Base-by-base conservation (phyloP, 352 stramenopile genomes). In the Pythium sukuiense region DNA sequence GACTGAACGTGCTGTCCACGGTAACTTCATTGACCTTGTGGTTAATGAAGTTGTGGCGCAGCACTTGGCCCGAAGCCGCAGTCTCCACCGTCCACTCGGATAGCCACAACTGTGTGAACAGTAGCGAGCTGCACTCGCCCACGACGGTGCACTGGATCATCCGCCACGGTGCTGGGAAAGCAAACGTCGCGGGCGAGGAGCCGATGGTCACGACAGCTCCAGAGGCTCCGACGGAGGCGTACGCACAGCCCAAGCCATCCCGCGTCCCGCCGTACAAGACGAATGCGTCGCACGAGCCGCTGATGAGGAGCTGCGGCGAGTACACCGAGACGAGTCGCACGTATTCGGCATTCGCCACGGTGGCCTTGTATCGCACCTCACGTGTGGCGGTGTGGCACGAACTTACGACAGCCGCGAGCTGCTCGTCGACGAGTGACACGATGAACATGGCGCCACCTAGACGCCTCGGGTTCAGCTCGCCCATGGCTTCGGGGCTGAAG, bases 31-130 rank as follows among this genome's bases (percentile, higher is more conserved):
- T 69, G 45, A 80, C 67, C 58, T 78, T 78, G 32, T 80, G 74
- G 43, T 79, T 81, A 2, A 77, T 60, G 55, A 81, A 81, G 53
- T 79, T 81, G 49, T 81, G 68, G 6, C 74, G 65, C 27, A 81
- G 39, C 11, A 76, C 66, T 4, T 63, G 37, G 4, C 13, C 33
- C 6, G 27, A 16, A 13, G 61, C 26, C 13, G 65, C 20, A 1
- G 46, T 55, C 43, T 81, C 27, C 1, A 67, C 59, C 6, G 71
- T 77, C 61, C 65, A 81, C 46, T 81, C 71, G 0, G 61, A 67
- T 9, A 81, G 56, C 71, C 74, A 81, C 12, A 81, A 33, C 48
- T 81, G 74, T 3, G 74, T 68, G 53, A 81, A 81, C 43, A 79
- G 20, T 9, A 81, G 50, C 0, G 74, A 79, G 39, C 74, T 81